These are phyloP conservation scores for Panus rudis DNA, from an alignment of 768 basidiomycete species.

Conservation along the genomic window DNA sequence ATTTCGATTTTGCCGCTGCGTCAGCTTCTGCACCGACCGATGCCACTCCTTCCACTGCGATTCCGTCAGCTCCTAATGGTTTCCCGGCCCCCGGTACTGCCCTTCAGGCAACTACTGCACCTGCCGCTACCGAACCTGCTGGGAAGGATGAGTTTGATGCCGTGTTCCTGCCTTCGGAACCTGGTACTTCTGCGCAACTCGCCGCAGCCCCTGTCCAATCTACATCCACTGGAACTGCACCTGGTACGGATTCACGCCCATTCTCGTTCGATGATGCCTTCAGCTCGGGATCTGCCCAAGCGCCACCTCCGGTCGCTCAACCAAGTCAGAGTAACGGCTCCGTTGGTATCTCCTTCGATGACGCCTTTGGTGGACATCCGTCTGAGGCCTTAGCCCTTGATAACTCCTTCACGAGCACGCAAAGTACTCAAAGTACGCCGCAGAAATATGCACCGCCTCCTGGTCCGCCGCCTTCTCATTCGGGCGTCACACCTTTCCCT, in stretches of 20 bases:
- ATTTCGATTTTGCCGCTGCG: conserved; percentile 56
- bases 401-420: conserved; percentile 28
- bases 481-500: conserved; percentile 27
- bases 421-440: conserved; percentile 5
- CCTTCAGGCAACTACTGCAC: conserved; percentile 6
- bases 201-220: conserved; percentile 7
- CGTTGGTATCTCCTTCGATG: conserved; percentile 38
- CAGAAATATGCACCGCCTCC: conserved; percentile 23
- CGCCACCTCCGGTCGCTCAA: conserved; percentile 4
- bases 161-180: conserved; percentile 20
- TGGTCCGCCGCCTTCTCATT: conserved; percentile 15
- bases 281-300: conserved; percentile 13
- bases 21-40: conserved; percentile 22
- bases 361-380: conserved; percentile 48
- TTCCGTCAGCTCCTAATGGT: conserved; percentile 20
- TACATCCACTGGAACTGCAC: conserved; percentile 8
- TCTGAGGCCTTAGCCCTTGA: conserved; percentile 35
- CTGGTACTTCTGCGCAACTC: conserved; percentile 3
- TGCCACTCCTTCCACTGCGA: conserved; percentile 14
- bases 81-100: conserved; percentile 1
- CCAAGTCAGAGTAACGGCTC: conserved; percentile 12
- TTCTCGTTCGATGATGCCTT: conserved; percentile 45
- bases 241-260: conserved; percentile 7
- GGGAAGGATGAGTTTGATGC: conserved; percentile 27
- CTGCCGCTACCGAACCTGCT: conserved; percentile 6